Conservation (phyloP, 306 rosid genomes). For the Sicyos edulis region DNA sequence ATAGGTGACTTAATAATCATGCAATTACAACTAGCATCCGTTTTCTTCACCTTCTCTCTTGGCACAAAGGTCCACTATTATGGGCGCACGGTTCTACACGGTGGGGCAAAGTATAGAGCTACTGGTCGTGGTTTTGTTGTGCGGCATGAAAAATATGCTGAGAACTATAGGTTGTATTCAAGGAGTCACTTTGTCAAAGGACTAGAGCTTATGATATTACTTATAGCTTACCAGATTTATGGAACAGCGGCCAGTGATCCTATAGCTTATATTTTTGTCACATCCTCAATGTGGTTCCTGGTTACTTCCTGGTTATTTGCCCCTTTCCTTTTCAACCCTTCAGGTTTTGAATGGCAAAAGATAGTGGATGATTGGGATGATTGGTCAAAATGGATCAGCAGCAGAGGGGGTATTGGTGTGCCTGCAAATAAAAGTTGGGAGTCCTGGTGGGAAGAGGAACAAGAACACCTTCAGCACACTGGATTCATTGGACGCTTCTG, state of each 20-base stretch:
- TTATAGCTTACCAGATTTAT: constrained; percentile 56
- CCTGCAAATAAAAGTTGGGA: constrained; percentile 95
- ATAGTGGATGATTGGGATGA: constrained; percentile 98
- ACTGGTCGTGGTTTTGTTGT: constrained; percentile 99
- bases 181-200: constrained; percentile 94
- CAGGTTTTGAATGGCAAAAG: constrained; percentile 99
- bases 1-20: constrained; percentile 66
- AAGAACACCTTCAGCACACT: constrained; percentile 78
- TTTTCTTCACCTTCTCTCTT: constrained; percentile 90
- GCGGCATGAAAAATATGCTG: constrained; percentile 85
- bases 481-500: constrained; percentile 60
- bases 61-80: constrained; percentile 84
- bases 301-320: constrained; percentile 73
- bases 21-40: constrained; percentile 94
- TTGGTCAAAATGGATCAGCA: constrained; percentile 87
- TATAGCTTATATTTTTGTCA: constrained; percentile 36
- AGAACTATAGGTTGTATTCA: constrained; percentile 92
- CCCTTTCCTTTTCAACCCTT: constrained; percentile 94
- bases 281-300: constrained; percentile 87
- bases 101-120: constrained; percentile 96
- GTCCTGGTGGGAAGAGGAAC: constrained; percentile 99
- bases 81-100: constrained; percentile 91
- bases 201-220: constrained; percentile 67
- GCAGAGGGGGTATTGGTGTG: constrained; percentile 89
- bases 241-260: constrained; percentile 52